Conservation (phyloP, 257 asterid species). For the Ilex aquifolium region DNA sequence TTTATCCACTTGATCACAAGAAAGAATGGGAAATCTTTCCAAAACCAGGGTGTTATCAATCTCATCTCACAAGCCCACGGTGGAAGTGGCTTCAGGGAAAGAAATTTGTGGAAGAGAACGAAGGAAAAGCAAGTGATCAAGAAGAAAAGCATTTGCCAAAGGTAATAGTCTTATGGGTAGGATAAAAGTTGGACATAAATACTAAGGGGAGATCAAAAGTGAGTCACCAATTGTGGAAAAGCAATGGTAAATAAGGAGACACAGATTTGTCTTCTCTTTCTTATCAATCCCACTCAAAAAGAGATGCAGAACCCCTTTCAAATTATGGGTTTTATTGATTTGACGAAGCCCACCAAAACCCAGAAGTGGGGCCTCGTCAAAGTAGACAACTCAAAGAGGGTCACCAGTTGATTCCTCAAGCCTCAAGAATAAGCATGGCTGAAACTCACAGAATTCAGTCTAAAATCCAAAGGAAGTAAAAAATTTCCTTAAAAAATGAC, state of each 20-base stretch:
- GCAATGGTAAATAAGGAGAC: conserved; percentile 19
- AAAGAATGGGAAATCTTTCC: conserved; percentile 39
- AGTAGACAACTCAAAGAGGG: neutral
- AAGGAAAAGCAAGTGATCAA: conserved; percentile 57
- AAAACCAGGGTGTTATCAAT: conserved; percentile 44
- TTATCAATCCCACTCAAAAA: conserved; percentile 21
- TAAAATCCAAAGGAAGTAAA: too few species aligned
- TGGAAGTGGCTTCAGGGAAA: conserved; percentile 55
- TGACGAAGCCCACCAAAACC: conserved; percentile 46
- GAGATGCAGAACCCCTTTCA: conserved; percentile 16
- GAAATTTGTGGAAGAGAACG: conserved; percentile 52
- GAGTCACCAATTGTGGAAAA: conserved; percentile 49
- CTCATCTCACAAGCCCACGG: conserved; percentile 64
- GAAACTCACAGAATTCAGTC: too few species aligned
- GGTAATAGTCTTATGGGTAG: conserved; percentile 5
- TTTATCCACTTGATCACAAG: conserved; percentile 27
- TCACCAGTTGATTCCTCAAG: too few species aligned
- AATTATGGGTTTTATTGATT: conserved; percentile 28
- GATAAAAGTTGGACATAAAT: conserved; percentile 26
- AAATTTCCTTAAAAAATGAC: too few species aligned
- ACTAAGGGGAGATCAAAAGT: conserved; percentile 12
- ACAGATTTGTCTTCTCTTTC: conserved; percentile 8
- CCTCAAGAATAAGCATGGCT: too few species aligned
- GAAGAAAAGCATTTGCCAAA: conserved; percentile 56
- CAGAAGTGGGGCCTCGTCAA: conserved; percentile 36